Evolutionary conservation across 192 early-diverging fungal species (phyloP).

Genomic region (Coemansia brasiliensis): DNA sequence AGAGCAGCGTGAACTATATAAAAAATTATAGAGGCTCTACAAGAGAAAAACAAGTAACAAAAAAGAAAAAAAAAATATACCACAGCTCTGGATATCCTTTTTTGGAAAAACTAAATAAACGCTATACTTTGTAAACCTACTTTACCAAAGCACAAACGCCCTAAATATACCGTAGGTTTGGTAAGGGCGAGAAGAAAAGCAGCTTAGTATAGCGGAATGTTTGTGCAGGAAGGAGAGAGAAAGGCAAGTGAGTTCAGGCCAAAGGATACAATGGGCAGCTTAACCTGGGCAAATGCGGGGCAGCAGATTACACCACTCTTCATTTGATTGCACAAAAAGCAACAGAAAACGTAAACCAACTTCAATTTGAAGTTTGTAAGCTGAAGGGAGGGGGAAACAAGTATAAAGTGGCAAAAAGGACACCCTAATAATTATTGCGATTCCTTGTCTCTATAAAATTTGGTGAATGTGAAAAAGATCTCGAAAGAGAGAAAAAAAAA

Average conservation of each 20-base stretch:
- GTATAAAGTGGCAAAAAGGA: not conserved
- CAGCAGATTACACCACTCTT: constrained; percentile 47
- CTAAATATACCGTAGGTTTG: too few relatives aligned
- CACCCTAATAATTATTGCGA: too few relatives aligned
- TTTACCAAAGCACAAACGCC: too few relatives aligned
- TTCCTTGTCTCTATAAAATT: not conserved
- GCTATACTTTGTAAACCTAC: too few relatives aligned
- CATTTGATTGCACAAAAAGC: constrained; percentile 33
- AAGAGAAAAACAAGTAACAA: not conserved
- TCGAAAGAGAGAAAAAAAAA: constrained; percentile 5
- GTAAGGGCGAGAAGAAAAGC: not conserved
- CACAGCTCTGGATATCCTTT: too few relatives aligned
- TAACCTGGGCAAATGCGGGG: constrained; percentile 35
- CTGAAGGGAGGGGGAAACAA: not conserved
- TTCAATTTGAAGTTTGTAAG: not conserved
- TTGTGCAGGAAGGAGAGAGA: constrained; percentile 41
- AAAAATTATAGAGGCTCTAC: not conserved
- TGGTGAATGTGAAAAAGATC: not conserved
- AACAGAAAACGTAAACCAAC: constrained; percentile 11
- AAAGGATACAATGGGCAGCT: constrained; percentile 42
- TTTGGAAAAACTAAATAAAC: too few relatives aligned
- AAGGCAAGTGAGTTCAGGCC: constrained; percentile 50
- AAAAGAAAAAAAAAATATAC: constrained; percentile 5
- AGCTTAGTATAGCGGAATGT: constrained; percentile 13
- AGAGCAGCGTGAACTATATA: not conserved